Conservation (phyloP, 106 monocot species). For the Ottelia alismoides region DNA sequence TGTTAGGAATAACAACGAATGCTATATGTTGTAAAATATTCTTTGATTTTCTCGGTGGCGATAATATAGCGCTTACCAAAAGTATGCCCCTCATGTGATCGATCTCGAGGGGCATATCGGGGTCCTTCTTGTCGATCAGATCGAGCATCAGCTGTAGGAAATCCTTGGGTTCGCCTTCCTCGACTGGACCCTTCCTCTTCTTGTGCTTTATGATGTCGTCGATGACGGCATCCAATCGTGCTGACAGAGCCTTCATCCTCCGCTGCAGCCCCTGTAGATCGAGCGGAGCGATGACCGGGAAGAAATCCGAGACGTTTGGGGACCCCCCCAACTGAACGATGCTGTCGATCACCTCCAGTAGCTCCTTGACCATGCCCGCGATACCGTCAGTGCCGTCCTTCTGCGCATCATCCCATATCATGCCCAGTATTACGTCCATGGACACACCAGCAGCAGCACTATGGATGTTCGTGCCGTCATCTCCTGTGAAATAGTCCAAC, state of each 20-base stretch:
- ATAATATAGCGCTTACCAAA: constrained; percentile 8
- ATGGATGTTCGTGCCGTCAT: constrained; percentile 16
- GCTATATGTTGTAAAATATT: no score
- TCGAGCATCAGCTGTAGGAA: constrained; percentile 7
- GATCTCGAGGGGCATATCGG: constrained; percentile 9
- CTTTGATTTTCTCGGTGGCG: no score
- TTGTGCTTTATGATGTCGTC: background rate
- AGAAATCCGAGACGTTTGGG: constrained; percentile 13
- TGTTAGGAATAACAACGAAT: no score
- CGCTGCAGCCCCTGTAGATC: constrained; percentile 13
- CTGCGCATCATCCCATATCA: constrained; percentile 53
- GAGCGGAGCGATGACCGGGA: constrained; percentile 1
- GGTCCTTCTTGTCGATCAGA: background rate
- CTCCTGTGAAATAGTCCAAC: no score
- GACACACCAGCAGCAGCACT: constrained; percentile 23
- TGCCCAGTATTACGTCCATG: constrained; percentile 41
- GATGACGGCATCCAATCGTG: constrained; percentile 2
- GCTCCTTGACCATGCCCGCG: constrained; percentile 2
- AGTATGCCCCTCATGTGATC: constrained; percentile 6
- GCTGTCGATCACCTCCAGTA: background rate
- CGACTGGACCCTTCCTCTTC: background rate
- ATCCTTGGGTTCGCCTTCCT: constrained; percentile 1
- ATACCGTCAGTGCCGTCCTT: constrained; percentile 24
- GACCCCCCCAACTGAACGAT: background rate
- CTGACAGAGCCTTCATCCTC: background rate